Base-by-base conservation (phyloP, 176 grass and related monocot genomes). In the Triticum dicoccoides region DNA sequence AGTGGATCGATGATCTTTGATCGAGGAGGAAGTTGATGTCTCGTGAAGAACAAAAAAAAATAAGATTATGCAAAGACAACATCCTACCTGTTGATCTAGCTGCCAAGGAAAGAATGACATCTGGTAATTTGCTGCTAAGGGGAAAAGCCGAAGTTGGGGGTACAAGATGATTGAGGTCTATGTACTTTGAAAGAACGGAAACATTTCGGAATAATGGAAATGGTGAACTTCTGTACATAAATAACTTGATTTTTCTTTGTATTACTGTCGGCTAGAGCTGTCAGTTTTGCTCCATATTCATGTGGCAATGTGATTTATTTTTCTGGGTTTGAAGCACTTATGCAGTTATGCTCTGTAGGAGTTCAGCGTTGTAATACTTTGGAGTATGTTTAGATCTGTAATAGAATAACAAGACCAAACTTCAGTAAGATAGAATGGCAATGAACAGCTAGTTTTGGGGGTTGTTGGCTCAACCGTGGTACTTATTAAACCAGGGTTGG, bases 201-300 rank as follows among this genome's bases (percentile, higher is more conserved):
- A 52, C 24, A 59, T 64, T n/a, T 82, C 72, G 47, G 65, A 91
- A 86, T 88, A 91, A 88, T 82, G 78, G 82, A 82, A 73, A 33
- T 81, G 18, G 82, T 47, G 86, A 82, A 45, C 64, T 65, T 85
- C 34, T 91, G 90, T 91, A 91, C 33, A 88, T 91, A 89, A 82
- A 41, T 78, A 51, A 82, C 82, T 82, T 85, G 61, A 44, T 41
- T 82, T 77, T 85, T 81, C 80, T 63, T 70, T 81, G 56, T 88
- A 77, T 56, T 58, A 47, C 77, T 81, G 82, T 62, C 71, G 30
- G 21, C 17, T 69, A 64, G 52, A 64, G 81, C 69, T 32, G 69
- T 52, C 69, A 75, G 47, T 80, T 84, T 17, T 85, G 73, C 52
- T 78, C 72, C 59, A 21, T 8, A 29, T 61, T 72, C 21, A n/a